Evolutionary conservation across 106 monocot species (phyloP).

Genomic region (Acorus gramineus): DNA sequence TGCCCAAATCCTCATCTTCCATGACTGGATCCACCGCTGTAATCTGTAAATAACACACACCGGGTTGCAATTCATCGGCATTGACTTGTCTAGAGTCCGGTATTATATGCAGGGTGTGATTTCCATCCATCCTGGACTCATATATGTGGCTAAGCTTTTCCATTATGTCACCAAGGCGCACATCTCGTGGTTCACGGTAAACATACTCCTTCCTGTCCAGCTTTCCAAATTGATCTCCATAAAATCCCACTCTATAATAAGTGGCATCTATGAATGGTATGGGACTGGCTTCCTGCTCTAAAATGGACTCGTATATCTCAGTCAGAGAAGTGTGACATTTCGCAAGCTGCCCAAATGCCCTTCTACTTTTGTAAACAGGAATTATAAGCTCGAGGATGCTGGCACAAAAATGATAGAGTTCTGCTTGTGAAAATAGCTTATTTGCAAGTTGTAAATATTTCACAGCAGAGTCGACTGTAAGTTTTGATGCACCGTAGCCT

Average conservation of each 20-base stretch:
- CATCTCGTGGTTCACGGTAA: constrained; percentile 84
- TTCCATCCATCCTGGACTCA: constrained; percentile 71
- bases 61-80: constrained; percentile 86
- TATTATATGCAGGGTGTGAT: constrained; percentile 84
- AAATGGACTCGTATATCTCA: constrained; percentile 82
- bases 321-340: constrained; percentile 95
- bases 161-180: constrained; percentile 98
- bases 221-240: constrained; percentile 83
- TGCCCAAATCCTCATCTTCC: constrained; percentile 96
- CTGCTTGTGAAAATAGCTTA: constrained; percentile 91
- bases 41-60: constrained; percentile 94
- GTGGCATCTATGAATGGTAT: constrained; percentile 97
- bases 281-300: constrained; percentile 86
- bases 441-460: constrained; percentile 96
- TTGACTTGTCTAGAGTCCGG: constrained; percentile 97
- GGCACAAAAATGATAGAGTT: constrained; percentile 87
- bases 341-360: constrained; percentile 76
- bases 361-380: constrained; percentile 91
- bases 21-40: constrained; percentile 98
- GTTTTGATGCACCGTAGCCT: constrained; percentile 98
- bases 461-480: constrained; percentile 93
- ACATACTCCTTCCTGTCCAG: constrained; percentile 78
- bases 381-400: constrained; percentile 93
- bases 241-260: constrained; percentile 93
- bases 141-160: constrained; percentile 92